Evolutionary conservation across 192 early-diverging fungal genomes (phyloP).

Genomic region (Chytriomyces sp.): DNA sequence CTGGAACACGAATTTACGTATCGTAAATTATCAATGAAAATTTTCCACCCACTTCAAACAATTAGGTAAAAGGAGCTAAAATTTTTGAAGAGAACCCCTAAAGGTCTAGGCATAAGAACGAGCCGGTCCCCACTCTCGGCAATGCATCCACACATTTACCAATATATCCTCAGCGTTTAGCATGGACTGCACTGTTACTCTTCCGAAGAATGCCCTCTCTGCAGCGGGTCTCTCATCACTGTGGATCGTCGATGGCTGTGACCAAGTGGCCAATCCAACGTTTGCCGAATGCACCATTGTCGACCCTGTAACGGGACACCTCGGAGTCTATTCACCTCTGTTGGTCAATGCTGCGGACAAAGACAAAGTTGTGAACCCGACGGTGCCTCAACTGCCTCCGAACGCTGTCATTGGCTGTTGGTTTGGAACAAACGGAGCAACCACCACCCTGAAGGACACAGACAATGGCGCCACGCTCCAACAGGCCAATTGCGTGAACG

Average conservation of each 20-base stretch:
- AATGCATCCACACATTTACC: too few relatives aligned
- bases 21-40: too few relatives aligned
- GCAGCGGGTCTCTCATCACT: conserved; percentile 29
- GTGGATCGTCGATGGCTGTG: conserved; percentile 38
- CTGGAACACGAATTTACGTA: too few relatives aligned
- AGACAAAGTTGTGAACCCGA: too few relatives aligned
- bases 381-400: neutral
- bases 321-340: conserved; percentile 1
- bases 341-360: neutral
- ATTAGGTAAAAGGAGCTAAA: too few relatives aligned
- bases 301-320: neutral
- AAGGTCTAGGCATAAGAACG: too few relatives aligned
- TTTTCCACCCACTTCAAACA: too few relatives aligned
- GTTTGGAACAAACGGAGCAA: too few relatives aligned
- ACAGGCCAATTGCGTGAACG: neutral
- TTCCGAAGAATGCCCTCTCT: conserved; percentile 23
- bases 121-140: too few relatives aligned
- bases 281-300: conserved; percentile 11
- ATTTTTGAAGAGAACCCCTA: too few relatives aligned
- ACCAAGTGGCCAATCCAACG: conserved; percentile 30
- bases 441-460: neutral
- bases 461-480: neutral
- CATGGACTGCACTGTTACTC: conserved; percentile 30
- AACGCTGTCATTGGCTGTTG: too few relatives aligned
- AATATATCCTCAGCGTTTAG: too few relatives aligned